Base-by-base conservation (phyloP, 2,329 filamentous ascomycete genomes). In the Trichoderma simmonsii region DNA sequence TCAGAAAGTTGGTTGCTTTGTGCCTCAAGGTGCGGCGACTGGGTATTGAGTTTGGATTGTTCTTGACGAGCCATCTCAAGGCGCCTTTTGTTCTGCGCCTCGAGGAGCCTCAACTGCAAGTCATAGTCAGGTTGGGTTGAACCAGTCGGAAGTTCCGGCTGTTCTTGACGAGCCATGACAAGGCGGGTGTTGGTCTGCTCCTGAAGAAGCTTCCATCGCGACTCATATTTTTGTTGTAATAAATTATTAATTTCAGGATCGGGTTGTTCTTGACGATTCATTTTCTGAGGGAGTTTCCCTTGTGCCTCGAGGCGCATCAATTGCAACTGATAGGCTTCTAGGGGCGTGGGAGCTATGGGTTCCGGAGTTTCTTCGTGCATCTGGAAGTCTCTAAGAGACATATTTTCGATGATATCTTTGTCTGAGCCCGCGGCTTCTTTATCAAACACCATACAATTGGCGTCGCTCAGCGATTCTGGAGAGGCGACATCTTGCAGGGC, bases 281-380 rank as follows among this genome's bases (percentile, higher is more conserved):
- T 6, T n/a, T 21, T 0, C 8, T 12, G 1, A n/a, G 43, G 4
- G 1, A 1, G n/a, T n/a, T 21, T 12, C n/a, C 43, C 9, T 51
- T 21, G 43, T 51, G 18, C 9, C 9, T 51, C n/a, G 5, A 21
- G n/a, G n/a, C 18, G 43, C 43, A n/a, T 43, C 39, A n/a, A 43
- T n/a, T n/a, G 39, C 39, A 9, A 8, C n/a, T 21, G 14, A 5
- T 15, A 59, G 56, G 56, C 56, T 43, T 43, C 36, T 43, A 43
- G 15, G 36, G 15, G 36, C 7, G 15, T 43, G 36, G 15, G 8
- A 8, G 3, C 15, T 8, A 15, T 3, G 18, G 39, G 39, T 43
- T 59, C n/a, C 28, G 18, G 28, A n/a, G 56, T 11, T 8, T 60
- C 57, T 21, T 34, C 57, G 18, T 3, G 57, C 11, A 21, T 32